A percentile compares a stretch with the other conserved stretches of the same genome.
phyloP scores from a whole-genome alignment of 2,329 filamentous ascomycete species.

The Colletotrichum camelliae region DNA sequence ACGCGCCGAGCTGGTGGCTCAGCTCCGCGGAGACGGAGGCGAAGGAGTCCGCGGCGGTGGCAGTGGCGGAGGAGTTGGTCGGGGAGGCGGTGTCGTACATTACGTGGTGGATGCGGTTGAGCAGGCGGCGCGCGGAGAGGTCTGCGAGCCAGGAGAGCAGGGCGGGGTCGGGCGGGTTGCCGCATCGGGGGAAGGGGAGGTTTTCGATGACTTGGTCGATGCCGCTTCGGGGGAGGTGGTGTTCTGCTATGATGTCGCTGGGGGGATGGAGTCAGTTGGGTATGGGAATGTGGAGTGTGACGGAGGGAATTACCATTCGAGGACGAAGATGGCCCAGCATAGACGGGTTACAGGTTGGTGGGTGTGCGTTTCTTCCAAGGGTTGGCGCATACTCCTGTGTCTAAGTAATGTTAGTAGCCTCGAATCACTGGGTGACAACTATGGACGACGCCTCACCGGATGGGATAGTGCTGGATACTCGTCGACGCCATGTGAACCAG shows the following conservation, averaged over 20 bases:
- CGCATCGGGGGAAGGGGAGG: conserved; percentile 28
- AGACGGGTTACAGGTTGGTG: conserved; percentile 24
- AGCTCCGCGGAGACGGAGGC: conserved; percentile 26
- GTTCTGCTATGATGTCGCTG: conserved; percentile 29
- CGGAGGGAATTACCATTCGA: conserved; percentile 24
- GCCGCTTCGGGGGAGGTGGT: conserved; percentile 28
- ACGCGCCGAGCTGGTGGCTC: conserved; percentile 27
- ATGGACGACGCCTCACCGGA: not conserved
- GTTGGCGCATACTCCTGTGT: not conserved
- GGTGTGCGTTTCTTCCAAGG: not conserved
- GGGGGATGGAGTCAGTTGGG: not conserved
- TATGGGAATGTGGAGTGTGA: not conserved
- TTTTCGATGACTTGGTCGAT: conserved; percentile 29
- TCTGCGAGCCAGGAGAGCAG: conserved; percentile 24
- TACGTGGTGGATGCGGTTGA: conserved; percentile 29
- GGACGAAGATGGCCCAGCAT: conserved; percentile 29
- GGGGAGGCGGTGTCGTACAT: conserved; percentile 26
- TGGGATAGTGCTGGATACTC: conserved; percentile 24
- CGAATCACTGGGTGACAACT: accelerated
- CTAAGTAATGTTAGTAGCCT: not conserved
- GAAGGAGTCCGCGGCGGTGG: conserved; percentile 16
- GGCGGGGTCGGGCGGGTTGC: conserved; percentile 18
- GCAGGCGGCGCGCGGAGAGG: conserved; percentile 26
- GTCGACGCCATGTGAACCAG: conserved; percentile 26
- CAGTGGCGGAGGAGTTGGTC: not conserved